A percentile compares a stretch with the other conserved stretches of the same genome.
Evolutionary conservation across 768 basidiomycete genomes (phyloP).

Genomic region (Kwoniella europaea): DNA sequence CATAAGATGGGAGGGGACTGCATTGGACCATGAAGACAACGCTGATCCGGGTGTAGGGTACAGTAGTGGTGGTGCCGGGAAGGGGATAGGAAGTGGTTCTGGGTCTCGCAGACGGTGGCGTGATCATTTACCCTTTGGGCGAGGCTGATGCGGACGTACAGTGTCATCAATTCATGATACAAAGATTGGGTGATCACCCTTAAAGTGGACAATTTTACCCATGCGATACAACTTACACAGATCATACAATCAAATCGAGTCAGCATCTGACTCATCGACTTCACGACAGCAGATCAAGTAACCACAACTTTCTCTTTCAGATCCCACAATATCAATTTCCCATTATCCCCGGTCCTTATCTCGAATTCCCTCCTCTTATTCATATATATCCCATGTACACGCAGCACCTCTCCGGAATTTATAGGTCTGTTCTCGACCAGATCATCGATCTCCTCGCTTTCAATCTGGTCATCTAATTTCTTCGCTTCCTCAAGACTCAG

Average conservation of each 20-base stretch:
- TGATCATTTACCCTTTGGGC: too few species aligned
- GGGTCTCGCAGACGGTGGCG: too few species aligned
- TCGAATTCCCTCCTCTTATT: slow-evolving; percentile 42
- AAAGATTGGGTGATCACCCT: too few species aligned
- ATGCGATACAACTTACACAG: not conserved
- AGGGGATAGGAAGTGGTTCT: too few species aligned
- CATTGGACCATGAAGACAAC: too few species aligned
- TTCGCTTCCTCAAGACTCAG: slow-evolving; percentile 17
- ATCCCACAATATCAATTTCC: slow-evolving; percentile 51
- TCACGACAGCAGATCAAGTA: not conserved
- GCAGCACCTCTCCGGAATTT: slow-evolving; percentile 34
- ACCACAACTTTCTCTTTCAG: slow-evolving; percentile 23
- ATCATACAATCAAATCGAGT: not conserved
- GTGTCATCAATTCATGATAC: too few species aligned
- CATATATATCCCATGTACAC: slow-evolving; percentile 54
- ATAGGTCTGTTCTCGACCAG: slow-evolving; percentile 39
- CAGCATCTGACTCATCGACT: not conserved
- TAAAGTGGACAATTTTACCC: not conserved
- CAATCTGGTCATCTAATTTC: slow-evolving; percentile 25
- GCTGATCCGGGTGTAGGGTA: too few species aligned
- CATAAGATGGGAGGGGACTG: too few species aligned
- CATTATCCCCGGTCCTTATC: slow-evolving; percentile 37
- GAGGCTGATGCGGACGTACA: too few species aligned
- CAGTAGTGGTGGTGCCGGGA: too few species aligned
- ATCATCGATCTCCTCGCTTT: slow-evolving; percentile 29